These are phyloP conservation scores for Leishmania mexicana DNA, from an alignment of 208 protist species.

Conservation along the genomic window DNA sequence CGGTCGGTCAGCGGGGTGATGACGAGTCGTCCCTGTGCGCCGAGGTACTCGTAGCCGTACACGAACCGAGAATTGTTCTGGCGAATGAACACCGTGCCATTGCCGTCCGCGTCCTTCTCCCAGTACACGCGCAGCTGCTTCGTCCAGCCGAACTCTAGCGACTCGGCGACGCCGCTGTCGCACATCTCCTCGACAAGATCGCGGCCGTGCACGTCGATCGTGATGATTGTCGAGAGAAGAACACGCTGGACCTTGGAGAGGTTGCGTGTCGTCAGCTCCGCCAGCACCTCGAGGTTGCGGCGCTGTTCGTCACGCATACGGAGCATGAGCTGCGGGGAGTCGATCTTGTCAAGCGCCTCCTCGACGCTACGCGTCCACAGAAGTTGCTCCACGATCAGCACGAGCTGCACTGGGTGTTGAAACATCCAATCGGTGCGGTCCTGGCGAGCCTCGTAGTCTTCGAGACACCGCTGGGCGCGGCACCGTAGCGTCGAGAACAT, in stretches of 20 bases:
- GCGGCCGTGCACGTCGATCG: conserved; percentile 97
- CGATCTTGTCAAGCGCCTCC: conserved; percentile 72
- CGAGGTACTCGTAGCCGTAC: conserved; percentile 99
- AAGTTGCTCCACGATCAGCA: conserved; percentile 95
- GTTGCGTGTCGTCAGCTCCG: conserved; percentile 86
- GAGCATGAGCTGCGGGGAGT: conserved; percentile 78
- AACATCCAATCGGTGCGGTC: conserved; percentile 93
- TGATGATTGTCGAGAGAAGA: conserved; percentile 96
- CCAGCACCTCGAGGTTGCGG: conserved; percentile 90
- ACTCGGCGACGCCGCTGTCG: conserved; percentile 77
- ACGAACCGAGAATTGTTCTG: conserved; percentile 96
- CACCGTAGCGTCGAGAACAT: conserved; percentile 94
- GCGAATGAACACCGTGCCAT: conserved; percentile 94
- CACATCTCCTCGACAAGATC: conserved; percentile 96
- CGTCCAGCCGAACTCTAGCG: conserved; percentile 96
- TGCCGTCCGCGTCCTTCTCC: conserved; percentile 92
- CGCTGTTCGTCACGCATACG: conserved; percentile 80
- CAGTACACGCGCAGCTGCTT: conserved; percentile 98
- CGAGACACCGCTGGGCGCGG: conserved; percentile 85
- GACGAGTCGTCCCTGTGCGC: conserved; percentile 95
- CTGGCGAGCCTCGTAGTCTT: conserved; percentile 82
- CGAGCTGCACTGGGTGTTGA: conserved; percentile 93
- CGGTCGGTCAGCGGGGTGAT: conserved; percentile 98
- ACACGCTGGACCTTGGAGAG: conserved; percentile 93
- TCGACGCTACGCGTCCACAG: conserved; percentile 96